Base-by-base conservation (phyloP, 1,284 basidiomycete species). In the Meripilus lineatus region DNA sequence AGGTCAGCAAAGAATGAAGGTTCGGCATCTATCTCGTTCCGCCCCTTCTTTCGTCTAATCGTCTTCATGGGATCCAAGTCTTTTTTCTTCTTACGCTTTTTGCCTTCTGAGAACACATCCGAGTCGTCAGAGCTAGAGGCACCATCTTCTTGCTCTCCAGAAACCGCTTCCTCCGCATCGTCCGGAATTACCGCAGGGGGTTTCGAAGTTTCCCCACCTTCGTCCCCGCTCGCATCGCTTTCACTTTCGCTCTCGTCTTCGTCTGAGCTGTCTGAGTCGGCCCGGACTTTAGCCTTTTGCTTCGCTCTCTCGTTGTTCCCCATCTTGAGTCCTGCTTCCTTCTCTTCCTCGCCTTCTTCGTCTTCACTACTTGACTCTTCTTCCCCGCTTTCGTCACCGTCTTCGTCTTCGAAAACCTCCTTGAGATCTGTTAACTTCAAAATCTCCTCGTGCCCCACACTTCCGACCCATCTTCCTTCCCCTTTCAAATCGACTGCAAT, bases 371-470 rank as follows among this genome's bases (percentile, higher is more conserved):
- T 54, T 14, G 59, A 62, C 8, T 66, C 66, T 13, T 74, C 72
- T 32, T 69, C 70, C 42, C 80, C 74, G 3, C 69, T 73, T 44
- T 69, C 77, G 2, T 62, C 62, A 10, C 61, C 66, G 4, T 65
- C 70, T 14, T 74, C 76, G 25, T 73, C 75, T 52, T 79, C 78
- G 44, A 84, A 73, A n/a, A 82, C 68, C 44, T 79, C 75, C 37
- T 68, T 66, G 26, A 97, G 67, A 65, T 95, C 87, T 20, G 91
- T 95, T 65, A 97, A 66, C 61, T 86, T 87, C 51, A 96, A 63
- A 23, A 81, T 72, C 50, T 94, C 89, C 52, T 95, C 93, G 58
- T 97, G 93, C 14, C 89, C 90, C n/a, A 85, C 88, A 60, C 90
- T 93, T n/a, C 83, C 94, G 14, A 95, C 75, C 87, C 92, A 93